Conservation (phyloP, 2,329 filamentous ascomycete species). For the Penicillium occitanis region DNA sequence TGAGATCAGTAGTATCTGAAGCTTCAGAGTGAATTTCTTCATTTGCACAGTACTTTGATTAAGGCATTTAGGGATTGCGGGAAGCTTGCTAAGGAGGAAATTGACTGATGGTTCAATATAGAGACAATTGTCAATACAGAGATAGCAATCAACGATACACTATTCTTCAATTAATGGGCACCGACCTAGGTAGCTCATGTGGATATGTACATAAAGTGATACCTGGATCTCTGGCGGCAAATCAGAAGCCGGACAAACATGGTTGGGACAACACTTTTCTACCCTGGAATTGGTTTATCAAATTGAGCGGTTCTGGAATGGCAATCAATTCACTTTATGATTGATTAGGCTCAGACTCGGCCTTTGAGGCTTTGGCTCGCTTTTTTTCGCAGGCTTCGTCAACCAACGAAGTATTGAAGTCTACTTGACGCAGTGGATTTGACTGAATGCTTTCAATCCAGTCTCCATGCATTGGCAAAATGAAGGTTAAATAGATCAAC, state of each 20-base stretch:
- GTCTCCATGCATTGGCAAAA: neutral
- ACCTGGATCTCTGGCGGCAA: neutral
- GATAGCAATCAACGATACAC: neutral
- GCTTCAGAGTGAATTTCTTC: neutral
- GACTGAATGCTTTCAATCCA: neutral
- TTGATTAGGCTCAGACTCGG: neutral
- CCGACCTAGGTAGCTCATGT: neutral
- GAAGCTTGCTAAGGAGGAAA: neutral
- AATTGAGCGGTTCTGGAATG: neutral
- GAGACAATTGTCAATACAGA: neutral
- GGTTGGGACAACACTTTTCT: neutral
- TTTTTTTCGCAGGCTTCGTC: neutral
- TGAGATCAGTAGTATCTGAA: neutral
- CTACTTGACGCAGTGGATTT: neutral
- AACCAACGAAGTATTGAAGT: neutral
- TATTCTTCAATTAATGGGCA: neutral
- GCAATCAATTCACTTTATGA: neutral
- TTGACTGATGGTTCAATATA: too few species aligned
- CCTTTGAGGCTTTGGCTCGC: neutral
- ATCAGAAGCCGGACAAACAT: neutral
- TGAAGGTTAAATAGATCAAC: neutral
- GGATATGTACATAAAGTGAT: neutral
- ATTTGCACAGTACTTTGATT: neutral
- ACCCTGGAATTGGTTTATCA: neutral
- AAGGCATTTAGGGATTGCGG: neutral